These are phyloP conservation scores for Antonospora locustae DNA, from an alignment of 371 early-diverging fungal genomes.

Conservation along the genomic window DNA sequence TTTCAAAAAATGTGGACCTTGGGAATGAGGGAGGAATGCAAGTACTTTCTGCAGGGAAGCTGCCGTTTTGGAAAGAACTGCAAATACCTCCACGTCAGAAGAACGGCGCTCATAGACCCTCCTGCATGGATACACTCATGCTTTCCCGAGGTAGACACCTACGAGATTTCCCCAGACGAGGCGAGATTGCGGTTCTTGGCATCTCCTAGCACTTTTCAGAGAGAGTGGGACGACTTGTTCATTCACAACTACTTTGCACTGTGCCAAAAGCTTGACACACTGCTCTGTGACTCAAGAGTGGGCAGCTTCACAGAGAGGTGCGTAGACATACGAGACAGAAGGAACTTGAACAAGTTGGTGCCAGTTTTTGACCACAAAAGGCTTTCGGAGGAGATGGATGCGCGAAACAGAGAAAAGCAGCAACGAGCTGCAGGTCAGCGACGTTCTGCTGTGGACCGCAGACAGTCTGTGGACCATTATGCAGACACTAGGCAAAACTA, in stretches of 20 bases:
- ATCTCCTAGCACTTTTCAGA: background rate
- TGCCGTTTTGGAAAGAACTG: conserved; percentile 40
- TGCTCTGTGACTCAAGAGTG: background rate
- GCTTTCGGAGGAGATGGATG: too few relatives aligned
- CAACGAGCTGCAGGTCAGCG: too few relatives aligned
- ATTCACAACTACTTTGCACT: background rate
- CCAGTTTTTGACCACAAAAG: too few relatives aligned
- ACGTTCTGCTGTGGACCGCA: too few relatives aligned
- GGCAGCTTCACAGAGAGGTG: background rate
- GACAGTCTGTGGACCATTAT: too few relatives aligned
- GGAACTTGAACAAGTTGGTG: background rate
- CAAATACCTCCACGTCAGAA: conserved; percentile 23
- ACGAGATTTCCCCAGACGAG: conserved; percentile 18
- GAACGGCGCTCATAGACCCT: conserved; percentile 32
- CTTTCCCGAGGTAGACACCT: conserved; percentile 5
- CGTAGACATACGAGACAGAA: background rate
- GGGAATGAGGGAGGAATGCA: conserved; percentile 33
- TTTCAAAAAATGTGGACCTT: too few relatives aligned
- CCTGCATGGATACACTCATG: conserved; percentile 32
- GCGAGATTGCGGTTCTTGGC: conserved; percentile 3
- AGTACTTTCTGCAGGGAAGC: conserved; percentile 28
- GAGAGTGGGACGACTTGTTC: background rate
- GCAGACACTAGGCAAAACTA: too few relatives aligned
- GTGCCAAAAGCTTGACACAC: background rate
- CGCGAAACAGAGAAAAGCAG: too few relatives aligned